Conservation (phyloP, 176 grass and related monocot species). For the Paspalum vaginatum region DNA sequence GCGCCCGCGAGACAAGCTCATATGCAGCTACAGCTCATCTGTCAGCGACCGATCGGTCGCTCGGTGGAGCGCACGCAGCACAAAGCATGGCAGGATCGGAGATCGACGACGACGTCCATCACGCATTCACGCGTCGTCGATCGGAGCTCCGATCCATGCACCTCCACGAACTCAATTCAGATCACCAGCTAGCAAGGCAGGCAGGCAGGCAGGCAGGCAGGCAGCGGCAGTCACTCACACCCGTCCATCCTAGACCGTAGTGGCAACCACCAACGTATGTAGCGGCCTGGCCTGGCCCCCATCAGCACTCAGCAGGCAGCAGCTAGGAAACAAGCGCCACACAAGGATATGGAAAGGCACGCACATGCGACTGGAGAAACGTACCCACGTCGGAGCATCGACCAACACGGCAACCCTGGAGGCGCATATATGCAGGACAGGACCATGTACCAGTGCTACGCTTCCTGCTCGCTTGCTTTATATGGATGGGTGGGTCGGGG, state of each 20-base stretch:
- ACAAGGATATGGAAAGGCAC: conserved; percentile 36
- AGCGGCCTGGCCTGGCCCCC: background rate
- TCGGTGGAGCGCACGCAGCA: background rate
- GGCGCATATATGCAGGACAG: conserved; percentile 9
- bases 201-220: background rate
- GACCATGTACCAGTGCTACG: conserved; percentile 15
- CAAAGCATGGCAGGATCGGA: background rate
- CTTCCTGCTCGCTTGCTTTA: conserved; percentile 27
- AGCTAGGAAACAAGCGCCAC: conserved; percentile 32
- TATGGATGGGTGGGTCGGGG: background rate
- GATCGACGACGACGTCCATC: background rate
- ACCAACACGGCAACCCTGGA: conserved; percentile 58
- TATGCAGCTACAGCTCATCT: conserved; percentile 40
- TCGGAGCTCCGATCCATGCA: no score
- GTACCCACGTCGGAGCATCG: conserved; percentile 7
- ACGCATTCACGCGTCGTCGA: no score
- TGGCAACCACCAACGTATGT: conserved; percentile 22
- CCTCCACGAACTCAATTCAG: background rate
- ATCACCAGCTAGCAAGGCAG: background rate
- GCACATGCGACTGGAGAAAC: conserved; percentile 33
- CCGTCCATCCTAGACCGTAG: background rate
- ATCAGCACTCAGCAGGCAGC: background rate
- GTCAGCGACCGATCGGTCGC: background rate
- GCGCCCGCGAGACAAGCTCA: conserved; percentile 14
- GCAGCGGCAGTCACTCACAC: background rate